Evolutionary conservation across 306 rosid genomes (phyloP), one percentile per base, ranked within the genome.

Genomic region (Lithocarpus polystachyus): DNA sequence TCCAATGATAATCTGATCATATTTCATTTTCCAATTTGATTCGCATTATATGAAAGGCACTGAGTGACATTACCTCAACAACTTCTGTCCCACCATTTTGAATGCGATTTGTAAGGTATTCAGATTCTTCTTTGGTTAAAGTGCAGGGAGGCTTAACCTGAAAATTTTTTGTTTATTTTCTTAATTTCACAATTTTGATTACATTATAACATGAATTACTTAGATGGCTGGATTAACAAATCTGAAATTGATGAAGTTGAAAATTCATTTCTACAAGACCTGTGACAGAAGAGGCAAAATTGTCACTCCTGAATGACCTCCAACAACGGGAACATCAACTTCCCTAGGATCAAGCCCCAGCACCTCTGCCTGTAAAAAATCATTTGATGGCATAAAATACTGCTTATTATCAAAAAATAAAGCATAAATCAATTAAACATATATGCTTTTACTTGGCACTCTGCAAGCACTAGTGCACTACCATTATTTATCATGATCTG

Each of bases 51-150:
- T 48, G 53, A 48, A 48, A 12, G 53, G 53, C 14, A 48, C 17
- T 12, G 15, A 48, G 53, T 48, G 53, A 48, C 53, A 48, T 48
- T 74, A 93, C 99, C 97, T 93, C 97, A 57, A 93, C 99, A 78
- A 96, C 99, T 96, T 96, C 99, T 62, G 97, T 96, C 81, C 98
- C 98, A 56, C 98, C 99, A 74, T 96, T 90, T 89, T 96, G 99
- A 84, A 96, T 93, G 75, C 98, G 92, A 61, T 93, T 81, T 24
- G 99, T 96, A 73, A 96, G 93, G 87, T 90, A 90, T 48, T 84
- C 94, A 43, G 84, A 77, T 89, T 96, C 99, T 87, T 87, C 86
- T 55, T 68, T 82, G 31, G 91, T 84, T 84, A 96, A 93, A 77
- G 93, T 84, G 75, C 92, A 83, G 29, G 94, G 96, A 83, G 99